These are phyloP conservation scores for Phytopythium ostracodes DNA, from an alignment of 352 stramenopile species.

Conservation along the genomic window DNA sequence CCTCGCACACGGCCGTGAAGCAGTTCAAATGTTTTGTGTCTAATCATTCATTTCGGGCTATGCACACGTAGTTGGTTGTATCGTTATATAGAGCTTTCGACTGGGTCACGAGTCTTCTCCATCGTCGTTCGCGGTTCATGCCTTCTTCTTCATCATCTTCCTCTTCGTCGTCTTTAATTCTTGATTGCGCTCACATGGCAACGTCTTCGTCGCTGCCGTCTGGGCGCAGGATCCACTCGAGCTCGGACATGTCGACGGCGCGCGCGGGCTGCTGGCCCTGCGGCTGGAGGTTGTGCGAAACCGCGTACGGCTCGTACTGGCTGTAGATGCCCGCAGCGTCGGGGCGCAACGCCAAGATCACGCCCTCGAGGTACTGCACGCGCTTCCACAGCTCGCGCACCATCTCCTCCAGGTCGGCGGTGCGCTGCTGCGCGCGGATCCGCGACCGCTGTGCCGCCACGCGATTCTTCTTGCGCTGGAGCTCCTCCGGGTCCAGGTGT, in stretches of 20 bases:
- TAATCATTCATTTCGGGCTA: not conserved
- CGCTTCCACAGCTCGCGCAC: constrained; percentile 51
- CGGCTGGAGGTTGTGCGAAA: constrained; percentile 27
- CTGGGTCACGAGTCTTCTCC: too few relatives aligned
- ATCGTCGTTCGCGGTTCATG: too few relatives aligned
- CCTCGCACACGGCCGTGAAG: not conserved
- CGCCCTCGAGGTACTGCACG: constrained; percentile 53
- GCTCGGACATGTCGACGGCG: constrained; percentile 21
- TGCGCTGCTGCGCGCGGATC: constrained; percentile 45
- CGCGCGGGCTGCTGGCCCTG: constrained; percentile 11
- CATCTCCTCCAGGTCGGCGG: constrained; percentile 42
- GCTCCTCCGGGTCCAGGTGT: constrained; percentile 37
- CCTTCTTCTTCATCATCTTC: not conserved
- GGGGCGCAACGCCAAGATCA: constrained; percentile 33
- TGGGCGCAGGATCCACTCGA: constrained; percentile 31
- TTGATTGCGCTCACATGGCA: not conserved
- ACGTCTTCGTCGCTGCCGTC: constrained; percentile 5
- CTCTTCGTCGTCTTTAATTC: not conserved
- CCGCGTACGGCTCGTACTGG: constrained; percentile 42
- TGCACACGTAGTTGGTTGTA: not conserved
- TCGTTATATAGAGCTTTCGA: not conserved
- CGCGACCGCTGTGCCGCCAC: constrained; percentile 56
- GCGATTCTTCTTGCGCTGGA: constrained; percentile 70
- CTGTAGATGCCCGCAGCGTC: constrained; percentile 35
- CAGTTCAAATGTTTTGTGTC: not conserved